Conservation (phyloP, 2,329 filamentous ascomycete species). For the Cercospora zeina region DNA sequence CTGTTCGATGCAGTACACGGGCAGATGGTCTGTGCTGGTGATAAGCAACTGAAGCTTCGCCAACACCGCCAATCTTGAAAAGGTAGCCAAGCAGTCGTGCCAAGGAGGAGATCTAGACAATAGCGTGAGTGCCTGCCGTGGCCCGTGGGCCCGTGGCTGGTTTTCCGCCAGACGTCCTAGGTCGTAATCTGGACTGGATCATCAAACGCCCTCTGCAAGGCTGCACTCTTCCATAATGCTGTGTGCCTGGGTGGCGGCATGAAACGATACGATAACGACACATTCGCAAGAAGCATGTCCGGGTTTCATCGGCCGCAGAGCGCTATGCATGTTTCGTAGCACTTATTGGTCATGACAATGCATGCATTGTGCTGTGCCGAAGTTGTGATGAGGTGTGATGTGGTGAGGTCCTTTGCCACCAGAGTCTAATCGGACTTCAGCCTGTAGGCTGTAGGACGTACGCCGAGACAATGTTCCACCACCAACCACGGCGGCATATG, state of each 20-base stretch:
- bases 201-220: not conserved
- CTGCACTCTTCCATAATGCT: not conserved
- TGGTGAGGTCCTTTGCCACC: not conserved
- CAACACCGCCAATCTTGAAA: not conserved
- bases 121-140: constrained; percentile 7
- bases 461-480: not conserved
- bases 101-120: not conserved
- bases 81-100: constrained; percentile 9
- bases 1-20: no score
- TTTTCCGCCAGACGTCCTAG: not conserved
- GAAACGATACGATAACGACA: not conserved
- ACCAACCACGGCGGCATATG: not conserved
- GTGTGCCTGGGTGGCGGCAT: not conserved
- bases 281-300: not conserved
- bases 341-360: not conserved
- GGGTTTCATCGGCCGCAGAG: not conserved
- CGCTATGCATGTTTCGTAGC: not conserved
- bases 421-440: not conserved
- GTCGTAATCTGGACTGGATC: constrained; percentile 5
- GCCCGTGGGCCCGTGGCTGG: no score
- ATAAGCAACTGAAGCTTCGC: not conserved
- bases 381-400: not conserved
- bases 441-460: not conserved
- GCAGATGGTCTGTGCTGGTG: no score
- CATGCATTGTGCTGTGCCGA: not conserved